Base-by-base conservation (phyloP, 306 rosid species). In the Cucurbita ficifolia region DNA sequence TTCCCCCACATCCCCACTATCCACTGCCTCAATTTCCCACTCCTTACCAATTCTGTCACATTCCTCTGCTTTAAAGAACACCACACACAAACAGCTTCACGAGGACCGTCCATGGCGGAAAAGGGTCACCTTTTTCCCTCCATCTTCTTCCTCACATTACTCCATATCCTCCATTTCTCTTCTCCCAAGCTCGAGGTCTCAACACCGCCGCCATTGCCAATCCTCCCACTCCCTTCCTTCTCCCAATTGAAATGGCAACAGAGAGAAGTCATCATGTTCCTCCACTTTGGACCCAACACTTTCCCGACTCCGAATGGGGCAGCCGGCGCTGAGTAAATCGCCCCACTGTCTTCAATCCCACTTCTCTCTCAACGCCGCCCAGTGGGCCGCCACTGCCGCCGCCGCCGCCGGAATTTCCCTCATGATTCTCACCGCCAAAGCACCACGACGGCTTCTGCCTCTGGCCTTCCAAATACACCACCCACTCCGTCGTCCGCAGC, bases 381-480 rank as follows among this genome's bases (percentile, higher is more conserved):
- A 93, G 52, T 93, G 98, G 98, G 86, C 83, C 29, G 39, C 59
- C 48, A 84, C 90, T 2, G 98, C 97, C 1, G 79, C 73, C 7
- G n/a, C n/a, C n/a, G 89, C 84, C 0, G 88, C 97, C 10, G 97
- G 96, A 13, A 72, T 90, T 70, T 90, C 98, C 2, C 36, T 93
- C 2, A 82, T 88, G 81, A 88, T 90, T 76, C 81, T 93, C 21
- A 93, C 98, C 5, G 98, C 98, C 8, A 93, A n/a, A 93, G 63
- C 98, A 93, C 85, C 98, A 93, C 74, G 98, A 93, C 72, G 98
- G 98, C 4, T 93, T 93, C 72, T 93, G 97, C 79, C 75, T 93
- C 35, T 93, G 98, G 98, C 98, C 98, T 77, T 93, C 98, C 0
- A 83, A 86, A 79, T 93, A 93, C 87, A 93, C 98, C 0, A 62